Conservation (phyloP, 2,329 filamentous ascomycete genomes). For the Peltaster fructicola region DNA sequence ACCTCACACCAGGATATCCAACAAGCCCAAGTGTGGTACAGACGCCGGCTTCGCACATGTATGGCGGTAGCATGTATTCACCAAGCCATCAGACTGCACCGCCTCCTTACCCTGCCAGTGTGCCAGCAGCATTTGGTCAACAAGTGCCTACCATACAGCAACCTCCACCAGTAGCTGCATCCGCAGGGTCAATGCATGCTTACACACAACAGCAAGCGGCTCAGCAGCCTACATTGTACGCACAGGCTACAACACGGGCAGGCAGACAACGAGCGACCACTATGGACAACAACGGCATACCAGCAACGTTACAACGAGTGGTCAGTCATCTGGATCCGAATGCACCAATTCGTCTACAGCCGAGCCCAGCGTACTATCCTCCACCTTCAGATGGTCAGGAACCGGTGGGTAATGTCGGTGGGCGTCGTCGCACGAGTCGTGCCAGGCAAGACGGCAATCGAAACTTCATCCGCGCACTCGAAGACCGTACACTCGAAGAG, state of each 20-base stretch:
- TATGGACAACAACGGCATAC: constrained; percentile 91
- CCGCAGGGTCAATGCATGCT: constrained; percentile 13
- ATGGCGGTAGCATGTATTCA: constrained; percentile 55
- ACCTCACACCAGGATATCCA: constrained; percentile 23
- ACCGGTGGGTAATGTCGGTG: constrained; percentile 46
- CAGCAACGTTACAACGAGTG: constrained; percentile 79
- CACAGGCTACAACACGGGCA: constrained; percentile 58
- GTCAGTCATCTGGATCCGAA: constrained; percentile 91
- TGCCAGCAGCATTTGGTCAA: constrained; percentile 45
- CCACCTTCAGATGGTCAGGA: constrained; percentile 71
- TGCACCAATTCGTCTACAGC: constrained; percentile 82
- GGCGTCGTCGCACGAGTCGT: constrained; percentile 51
- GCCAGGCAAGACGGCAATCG: constrained; percentile 37
- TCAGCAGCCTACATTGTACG: constrained; percentile 46
- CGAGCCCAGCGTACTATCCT: constrained; percentile 92
- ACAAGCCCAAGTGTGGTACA: constrained; percentile 8
- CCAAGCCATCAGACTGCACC: constrained; percentile 49
- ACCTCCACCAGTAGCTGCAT: constrained; percentile 26
- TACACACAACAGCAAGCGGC: constrained; percentile 16
- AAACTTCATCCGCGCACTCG: constrained; percentile 86
- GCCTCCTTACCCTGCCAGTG: constrained; percentile 64
- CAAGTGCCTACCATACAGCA: constrained; percentile 51
- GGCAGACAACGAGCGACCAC: constrained; percentile 82
- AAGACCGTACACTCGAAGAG: constrained; percentile 87
- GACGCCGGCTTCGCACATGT: constrained; percentile 40